Conservation (phyloP, 768 basidiomycete genomes). For the Naganishia vishniacii region DNA sequence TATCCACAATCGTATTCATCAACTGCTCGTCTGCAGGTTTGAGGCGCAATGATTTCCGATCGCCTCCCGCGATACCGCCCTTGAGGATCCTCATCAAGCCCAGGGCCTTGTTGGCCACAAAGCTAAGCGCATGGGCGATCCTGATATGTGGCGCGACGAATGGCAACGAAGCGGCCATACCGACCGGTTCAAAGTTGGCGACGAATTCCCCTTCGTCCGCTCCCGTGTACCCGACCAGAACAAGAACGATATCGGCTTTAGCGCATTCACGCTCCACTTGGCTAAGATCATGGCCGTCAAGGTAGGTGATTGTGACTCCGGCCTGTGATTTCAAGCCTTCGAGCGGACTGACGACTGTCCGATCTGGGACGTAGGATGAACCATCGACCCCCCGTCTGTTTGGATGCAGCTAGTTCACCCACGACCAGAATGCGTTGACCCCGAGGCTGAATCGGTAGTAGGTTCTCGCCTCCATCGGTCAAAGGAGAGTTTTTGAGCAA, state of each 20-base stretch:
- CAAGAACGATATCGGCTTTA: slow-evolving; percentile 3
- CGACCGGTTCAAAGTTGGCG: slow-evolving; percentile 7
- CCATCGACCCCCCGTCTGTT: slow-evolving; percentile 4
- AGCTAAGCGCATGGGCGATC: background rate
- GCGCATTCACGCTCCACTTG: background rate
- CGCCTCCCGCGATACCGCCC: slow-evolving; percentile 6
- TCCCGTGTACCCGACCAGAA: slow-evolving; percentile 12
- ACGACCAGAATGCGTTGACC: slow-evolving; percentile 7
- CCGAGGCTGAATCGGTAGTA: background rate
- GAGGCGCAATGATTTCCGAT: slow-evolving; percentile 4
- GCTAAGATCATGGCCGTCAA: background rate
- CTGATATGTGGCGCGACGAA: background rate
- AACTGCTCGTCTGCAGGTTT: background rate
- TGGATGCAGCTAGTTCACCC: slow-evolving; percentile 9
- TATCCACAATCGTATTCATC: background rate
- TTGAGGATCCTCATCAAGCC: background rate
- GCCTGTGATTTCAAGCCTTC: background rate
- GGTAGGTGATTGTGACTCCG: background rate
- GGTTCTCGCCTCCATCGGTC: background rate
- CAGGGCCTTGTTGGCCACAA: background rate
- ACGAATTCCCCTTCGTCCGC: slow-evolving; percentile 16
- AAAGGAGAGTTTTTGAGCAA: slow-evolving; percentile 4
- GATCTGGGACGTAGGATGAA: slow-evolving; percentile 2
- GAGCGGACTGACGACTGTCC: slow-evolving; percentile 2
- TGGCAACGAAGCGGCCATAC: background rate